These are phyloP conservation scores for Astrothelium macrocarpum DNA, from an alignment of 495 filamentous ascomycete genomes.

Conservation along the genomic window DNA sequence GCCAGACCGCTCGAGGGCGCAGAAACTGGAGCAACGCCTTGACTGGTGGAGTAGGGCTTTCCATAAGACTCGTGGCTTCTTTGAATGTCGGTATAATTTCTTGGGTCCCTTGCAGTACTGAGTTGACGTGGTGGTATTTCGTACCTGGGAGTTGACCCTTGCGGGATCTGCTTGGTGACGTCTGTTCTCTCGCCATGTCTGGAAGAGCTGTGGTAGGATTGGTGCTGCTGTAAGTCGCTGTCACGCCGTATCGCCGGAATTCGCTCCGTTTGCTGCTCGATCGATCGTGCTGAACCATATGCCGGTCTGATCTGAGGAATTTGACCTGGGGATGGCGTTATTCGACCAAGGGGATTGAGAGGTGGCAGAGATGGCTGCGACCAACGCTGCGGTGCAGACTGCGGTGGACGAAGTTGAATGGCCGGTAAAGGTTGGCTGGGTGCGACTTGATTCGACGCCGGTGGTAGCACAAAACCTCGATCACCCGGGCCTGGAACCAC, in stretches of 20 bases:
- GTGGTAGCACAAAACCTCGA: constrained; percentile 19
- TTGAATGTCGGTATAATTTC: constrained; percentile 13
- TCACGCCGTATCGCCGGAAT: neutral
- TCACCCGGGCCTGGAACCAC: neutral
- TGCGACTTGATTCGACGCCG: constrained; percentile 20
- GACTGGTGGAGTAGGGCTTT: constrained; percentile 17
- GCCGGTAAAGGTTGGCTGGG: constrained; percentile 20
- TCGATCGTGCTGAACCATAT: neutral
- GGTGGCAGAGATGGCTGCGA: constrained; percentile 16
- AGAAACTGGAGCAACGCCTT: constrained; percentile 8
- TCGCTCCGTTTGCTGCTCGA: neutral
- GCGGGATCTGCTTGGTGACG: constrained; percentile 6
- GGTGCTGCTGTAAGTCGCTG: neutral
- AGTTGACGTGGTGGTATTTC: neutral
- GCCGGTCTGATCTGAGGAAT: neutral
- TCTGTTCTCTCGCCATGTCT: neutral
- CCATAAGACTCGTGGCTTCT: constrained; percentile 25
- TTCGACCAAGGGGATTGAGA: neutral
- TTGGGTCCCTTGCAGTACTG: neutral
- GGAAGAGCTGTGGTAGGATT: neutral
- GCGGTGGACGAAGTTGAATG: constrained; percentile 13
- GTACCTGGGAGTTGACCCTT: constrained; percentile 8
- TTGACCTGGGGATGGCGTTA: neutral
- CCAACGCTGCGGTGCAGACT: constrained; percentile 16
- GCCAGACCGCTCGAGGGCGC: neutral